Base-by-base conservation (phyloP, 192 early-diverging fungal species). In the Coemansia asiatica region DNA sequence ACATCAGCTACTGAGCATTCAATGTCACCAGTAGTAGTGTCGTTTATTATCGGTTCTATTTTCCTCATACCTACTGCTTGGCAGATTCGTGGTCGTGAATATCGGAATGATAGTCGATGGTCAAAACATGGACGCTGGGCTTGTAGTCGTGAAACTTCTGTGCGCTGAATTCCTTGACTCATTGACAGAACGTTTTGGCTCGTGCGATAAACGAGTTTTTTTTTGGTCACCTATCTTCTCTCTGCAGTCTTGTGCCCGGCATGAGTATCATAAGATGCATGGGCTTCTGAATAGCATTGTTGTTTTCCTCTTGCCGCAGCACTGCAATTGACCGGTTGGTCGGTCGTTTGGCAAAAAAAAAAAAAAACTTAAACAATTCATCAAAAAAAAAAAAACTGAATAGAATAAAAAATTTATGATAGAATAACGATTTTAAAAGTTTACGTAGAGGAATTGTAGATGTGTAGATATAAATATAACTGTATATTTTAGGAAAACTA, bases 161-260 rank as follows among this genome's bases (percentile, higher is more conserved):
- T 5, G 36, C n/a, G 29, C 72, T 75, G 0, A 54, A 66, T 4
- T 66, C 69, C 15, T 60, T 23, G 0, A 69, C 21, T 59, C 71
- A 74, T 47, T 64, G 28, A 0, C 66, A 61, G 48, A 80, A 75
- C 50, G 46, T 55, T 50, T 48, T 59, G 16, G 78, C 69, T 18
- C 72, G 68, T 38, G 67, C 66, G 3, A 61, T 50, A 27, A 82
- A 82, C 46, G 46, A 29, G 40, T 74, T 74, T 55, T 74, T 74
- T 55, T 75, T 76, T 28, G 79, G 79, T 51, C 61, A 64, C 7
- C 76, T 74, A 21, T 70, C 64, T 21, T 72, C 67, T 6, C 61
- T 50, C 23, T 82, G 79, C 46, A 74, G 79, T 1, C 79, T 74
- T 6, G 79, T 82, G n/a, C 79, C 79, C 1, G 79, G 79, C 4